Evolutionary conservation across 75 land plant species (phyloP).

Genomic region (Pinus albicaulis): DNA sequence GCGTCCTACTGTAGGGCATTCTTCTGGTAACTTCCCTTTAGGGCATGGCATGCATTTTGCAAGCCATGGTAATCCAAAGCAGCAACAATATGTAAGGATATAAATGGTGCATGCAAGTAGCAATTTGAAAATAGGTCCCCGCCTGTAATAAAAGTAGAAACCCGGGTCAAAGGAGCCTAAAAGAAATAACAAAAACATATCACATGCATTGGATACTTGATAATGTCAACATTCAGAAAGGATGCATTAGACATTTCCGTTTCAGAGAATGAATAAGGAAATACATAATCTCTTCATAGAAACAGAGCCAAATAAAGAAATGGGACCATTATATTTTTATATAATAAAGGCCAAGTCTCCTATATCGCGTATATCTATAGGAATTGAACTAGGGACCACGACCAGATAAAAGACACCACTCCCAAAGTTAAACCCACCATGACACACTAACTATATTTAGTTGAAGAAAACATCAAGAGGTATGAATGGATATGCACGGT

Average conservation of each 20-base stretch:
- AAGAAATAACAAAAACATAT: neutral
- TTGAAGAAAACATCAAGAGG: neutral
- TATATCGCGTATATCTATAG: neutral
- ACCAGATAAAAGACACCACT: neutral
- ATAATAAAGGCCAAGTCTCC: neutral
- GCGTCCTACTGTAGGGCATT: slow-evolving; percentile 81
- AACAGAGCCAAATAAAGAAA: neutral
- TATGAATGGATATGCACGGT: neutral
- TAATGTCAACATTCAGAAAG: neutral
- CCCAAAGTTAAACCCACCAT: neutral
- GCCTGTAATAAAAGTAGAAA: slow-evolving; percentile 33
- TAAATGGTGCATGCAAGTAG: slow-evolving; percentile 53
- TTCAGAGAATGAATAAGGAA: neutral
- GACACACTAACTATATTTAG: neutral
- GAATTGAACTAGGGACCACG: neutral
- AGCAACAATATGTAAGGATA: slow-evolving; percentile 62
- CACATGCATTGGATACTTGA: neutral
- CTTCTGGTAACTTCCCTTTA: slow-evolving; percentile 25
- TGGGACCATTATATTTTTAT: neutral
- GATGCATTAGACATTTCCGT: neutral
- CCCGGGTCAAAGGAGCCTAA: neutral
- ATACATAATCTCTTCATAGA: neutral
- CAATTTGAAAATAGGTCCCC: slow-evolving; percentile 39
- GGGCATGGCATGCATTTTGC: slow-evolving; percentile 84
- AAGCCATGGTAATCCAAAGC: slow-evolving; percentile 91